These are phyloP conservation scores for Celoporthe dispersa DNA, from an alignment of 2,329 filamentous ascomycete genomes.

Conservation along the genomic window DNA sequence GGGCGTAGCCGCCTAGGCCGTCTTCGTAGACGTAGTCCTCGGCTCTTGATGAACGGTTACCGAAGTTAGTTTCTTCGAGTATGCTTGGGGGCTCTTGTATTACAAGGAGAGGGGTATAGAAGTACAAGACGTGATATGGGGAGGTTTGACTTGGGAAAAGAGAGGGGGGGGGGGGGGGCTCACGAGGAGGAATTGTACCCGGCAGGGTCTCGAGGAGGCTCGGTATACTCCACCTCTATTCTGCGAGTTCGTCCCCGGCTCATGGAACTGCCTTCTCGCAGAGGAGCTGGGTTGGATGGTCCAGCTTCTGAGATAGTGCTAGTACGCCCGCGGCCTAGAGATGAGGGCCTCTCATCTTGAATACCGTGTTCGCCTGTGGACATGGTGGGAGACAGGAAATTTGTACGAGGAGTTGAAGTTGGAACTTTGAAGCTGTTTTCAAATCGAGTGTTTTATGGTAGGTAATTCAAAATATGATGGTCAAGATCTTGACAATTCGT, in stretches of 20 bases:
- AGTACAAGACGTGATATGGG: background rate
- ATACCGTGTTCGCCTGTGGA: background rate
- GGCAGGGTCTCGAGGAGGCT: background rate
- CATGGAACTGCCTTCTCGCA: constrained; percentile 9
- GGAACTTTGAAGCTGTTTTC: background rate
- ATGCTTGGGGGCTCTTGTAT: background rate
- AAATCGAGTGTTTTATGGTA: background rate
- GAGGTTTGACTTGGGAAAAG: too few species aligned
- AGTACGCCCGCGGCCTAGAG: background rate
- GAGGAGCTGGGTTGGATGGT: too few species aligned
- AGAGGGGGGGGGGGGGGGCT: background rate
- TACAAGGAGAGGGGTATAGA: background rate
- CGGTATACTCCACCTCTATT: background rate
- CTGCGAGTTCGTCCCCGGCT: background rate
- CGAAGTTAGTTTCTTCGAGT: background rate
- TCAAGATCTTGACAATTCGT: background rate
- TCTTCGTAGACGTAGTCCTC: constrained; percentile 3
- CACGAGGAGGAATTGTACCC: constrained; percentile 9
- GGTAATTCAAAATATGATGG: background rate
- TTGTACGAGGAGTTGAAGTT: background rate
- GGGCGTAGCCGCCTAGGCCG: background rate
- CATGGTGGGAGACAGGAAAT: background rate
- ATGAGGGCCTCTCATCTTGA: background rate
- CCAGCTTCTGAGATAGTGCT: background rate
- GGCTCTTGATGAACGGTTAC: background rate